These are phyloP conservation scores for Achaetomium macrosporum DNA, from an alignment of 2,329 filamentous ascomycete species.

Conservation along the genomic window DNA sequence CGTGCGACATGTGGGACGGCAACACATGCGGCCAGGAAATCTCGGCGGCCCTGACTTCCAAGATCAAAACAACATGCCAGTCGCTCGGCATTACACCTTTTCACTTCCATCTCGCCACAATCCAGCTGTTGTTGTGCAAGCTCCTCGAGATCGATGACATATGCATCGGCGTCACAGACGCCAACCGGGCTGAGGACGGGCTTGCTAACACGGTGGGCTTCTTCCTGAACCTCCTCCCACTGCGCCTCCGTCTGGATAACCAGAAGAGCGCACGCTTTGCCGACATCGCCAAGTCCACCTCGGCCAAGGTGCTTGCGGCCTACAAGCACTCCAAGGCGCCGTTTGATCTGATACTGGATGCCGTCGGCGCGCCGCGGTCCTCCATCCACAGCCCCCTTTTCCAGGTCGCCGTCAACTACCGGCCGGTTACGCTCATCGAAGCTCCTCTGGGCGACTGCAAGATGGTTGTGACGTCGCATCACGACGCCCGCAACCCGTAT, in stretches of 20 bases:
- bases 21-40: no score
- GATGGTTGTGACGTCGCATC: no score
- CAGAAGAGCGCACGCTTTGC: conserved; percentile 1
- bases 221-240: conserved; percentile 9
- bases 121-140: neutral
- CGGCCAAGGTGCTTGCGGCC: neutral
- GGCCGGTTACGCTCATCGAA: no score
- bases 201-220: conserved; percentile 5
- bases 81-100: neutral
- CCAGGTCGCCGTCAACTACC: no score
- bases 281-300: neutral
- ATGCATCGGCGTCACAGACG: conserved; percentile 5
- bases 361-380: neutral
- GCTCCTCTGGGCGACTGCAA: no score
- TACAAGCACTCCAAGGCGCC: conserved; percentile 2
- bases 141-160: conserved; percentile 5
- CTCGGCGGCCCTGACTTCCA: no score
- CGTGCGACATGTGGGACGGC: no score
- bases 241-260: conserved; percentile 4
- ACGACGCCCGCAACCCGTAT: no score
- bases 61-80: neutral
- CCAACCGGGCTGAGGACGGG: conserved; percentile 4
- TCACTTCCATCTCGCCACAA: neutral
- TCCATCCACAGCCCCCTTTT: neutral
- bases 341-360: neutral